These are phyloP conservation scores for Colletotrichum lupini DNA, from an alignment of 2,329 filamentous ascomycete species.

Conservation along the genomic window DNA sequence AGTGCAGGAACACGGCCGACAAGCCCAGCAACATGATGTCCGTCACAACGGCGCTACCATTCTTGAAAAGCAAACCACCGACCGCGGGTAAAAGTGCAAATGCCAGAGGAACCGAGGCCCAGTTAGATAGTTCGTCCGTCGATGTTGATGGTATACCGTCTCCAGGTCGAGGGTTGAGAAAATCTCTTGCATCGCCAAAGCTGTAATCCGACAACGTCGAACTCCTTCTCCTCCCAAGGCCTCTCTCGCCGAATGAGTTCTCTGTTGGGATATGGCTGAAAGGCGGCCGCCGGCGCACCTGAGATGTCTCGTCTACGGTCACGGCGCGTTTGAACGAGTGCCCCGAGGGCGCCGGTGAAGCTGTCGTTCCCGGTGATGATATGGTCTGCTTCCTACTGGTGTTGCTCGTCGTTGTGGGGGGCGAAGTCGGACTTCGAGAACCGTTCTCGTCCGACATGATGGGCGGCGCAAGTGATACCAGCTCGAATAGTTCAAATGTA, in stretches of 20 bases:
- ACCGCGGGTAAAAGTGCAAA: conserved; percentile 88
- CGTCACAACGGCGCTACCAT: conserved; percentile 85
- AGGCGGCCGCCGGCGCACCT: conserved; percentile 39
- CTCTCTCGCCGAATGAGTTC: conserved; percentile 41
- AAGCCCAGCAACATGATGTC: conserved; percentile 85
- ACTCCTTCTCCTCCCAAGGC: conserved; percentile 68
- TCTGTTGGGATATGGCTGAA: conserved; percentile 40
- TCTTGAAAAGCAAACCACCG: conserved; percentile 85
- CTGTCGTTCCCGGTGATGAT: conserved; percentile 24
- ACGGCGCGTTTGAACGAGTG: conserved; percentile 54
- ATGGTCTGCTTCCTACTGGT: conserved; percentile 33
- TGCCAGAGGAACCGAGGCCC: conserved; percentile 83
- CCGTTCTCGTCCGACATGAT: conserved; percentile 34
- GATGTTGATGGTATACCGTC: conserved; percentile 16
- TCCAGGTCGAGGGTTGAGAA: conserved; percentile 66
- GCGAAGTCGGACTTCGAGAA: conserved; percentile 29
- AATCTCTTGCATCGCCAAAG: conserved; percentile 74
- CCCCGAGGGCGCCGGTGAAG: conserved; percentile 41
- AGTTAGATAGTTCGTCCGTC: conserved; percentile 60
- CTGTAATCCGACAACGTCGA: conserved; percentile 84
- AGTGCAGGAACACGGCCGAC: conserved; percentile 88
- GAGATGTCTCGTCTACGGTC: conserved; percentile 50
- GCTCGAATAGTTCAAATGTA: background rate
- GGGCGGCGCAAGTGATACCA: background rate
- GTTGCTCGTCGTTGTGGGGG: conserved; percentile 27